Evolutionary conservation across 2,329 filamentous ascomycete species (phyloP).

Genomic region (Trichoderma atrobrunneum): DNA sequence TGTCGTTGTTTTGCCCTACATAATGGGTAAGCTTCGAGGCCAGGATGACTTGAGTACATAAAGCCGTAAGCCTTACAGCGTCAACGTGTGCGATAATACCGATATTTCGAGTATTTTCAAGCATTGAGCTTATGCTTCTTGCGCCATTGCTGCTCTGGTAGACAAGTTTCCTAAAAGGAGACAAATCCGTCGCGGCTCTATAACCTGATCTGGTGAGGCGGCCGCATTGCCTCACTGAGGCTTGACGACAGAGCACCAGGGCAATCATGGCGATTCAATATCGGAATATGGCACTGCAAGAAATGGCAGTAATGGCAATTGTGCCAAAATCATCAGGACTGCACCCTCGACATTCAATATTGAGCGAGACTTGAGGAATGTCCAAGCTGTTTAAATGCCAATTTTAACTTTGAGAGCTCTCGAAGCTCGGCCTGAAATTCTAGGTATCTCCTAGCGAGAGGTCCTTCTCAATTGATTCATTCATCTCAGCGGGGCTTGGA

Average conservation of each 20-base stretch:
- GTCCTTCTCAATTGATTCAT: not conserved
- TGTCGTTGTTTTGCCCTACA: conserved; percentile 87
- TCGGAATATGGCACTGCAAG: not conserved
- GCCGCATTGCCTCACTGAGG: conserved; percentile 6
- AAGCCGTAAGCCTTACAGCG: conserved; percentile 52
- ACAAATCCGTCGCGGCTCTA: not conserved
- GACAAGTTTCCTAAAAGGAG: not conserved
- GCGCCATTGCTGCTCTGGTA: not conserved
- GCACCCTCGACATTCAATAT: not conserved
- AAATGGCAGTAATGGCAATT: not conserved
- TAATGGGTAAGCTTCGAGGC: not conserved
- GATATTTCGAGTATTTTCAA: conserved; percentile 76
- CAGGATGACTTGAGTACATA: not conserved
- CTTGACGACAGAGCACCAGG: conserved; percentile 19
- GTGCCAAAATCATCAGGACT: not conserved
- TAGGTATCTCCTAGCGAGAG: not conserved
- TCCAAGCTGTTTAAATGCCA: not conserved
- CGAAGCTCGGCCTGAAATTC: not conserved
- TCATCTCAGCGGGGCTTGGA: not conserved
- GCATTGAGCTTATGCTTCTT: not conserved
- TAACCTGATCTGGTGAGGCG: not conserved
- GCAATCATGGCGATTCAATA: conserved; percentile 20
- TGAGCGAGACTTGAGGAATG: not conserved
- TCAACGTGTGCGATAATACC: conserved; percentile 99
- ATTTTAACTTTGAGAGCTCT: not conserved